phyloP scores from a whole-genome alignment of 2,329 filamentous ascomycete genomes.

The Metarhizium sp. region DNA sequence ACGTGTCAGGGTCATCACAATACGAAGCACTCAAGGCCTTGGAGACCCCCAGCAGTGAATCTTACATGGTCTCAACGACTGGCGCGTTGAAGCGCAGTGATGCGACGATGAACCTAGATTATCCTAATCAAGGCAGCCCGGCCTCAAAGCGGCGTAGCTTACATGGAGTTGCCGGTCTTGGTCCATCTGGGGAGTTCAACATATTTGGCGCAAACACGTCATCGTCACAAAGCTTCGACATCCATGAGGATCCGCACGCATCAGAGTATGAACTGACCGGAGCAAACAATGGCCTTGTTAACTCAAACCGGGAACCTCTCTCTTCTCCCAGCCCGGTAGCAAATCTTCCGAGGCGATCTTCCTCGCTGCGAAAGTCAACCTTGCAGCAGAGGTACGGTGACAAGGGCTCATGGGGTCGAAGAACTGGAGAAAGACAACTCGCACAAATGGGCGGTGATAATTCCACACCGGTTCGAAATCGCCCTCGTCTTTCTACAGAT shows the following conservation, averaged over 20 bases:
- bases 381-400: slow-evolving; percentile 74
- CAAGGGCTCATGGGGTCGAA: slow-evolving; percentile 52
- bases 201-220: slow-evolving; percentile 58
- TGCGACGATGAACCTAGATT: slow-evolving; percentile 79
- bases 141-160: slow-evolving; percentile 86
- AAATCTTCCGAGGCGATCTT: slow-evolving; percentile 57
- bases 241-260: slow-evolving; percentile 36
- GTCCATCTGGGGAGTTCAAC: slow-evolving; percentile 51
- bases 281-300: slow-evolving; percentile 10
- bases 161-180: slow-evolving; percentile 60
- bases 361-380: slow-evolving; percentile 77
- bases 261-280: slow-evolving; percentile 45
- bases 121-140: slow-evolving; percentile 68
- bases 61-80: slow-evolving; percentile 31
- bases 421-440: slow-evolving; percentile 47
- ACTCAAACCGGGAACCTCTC: slow-evolving; percentile 26
- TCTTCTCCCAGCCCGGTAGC: slow-evolving; percentile 37
- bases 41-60: slow-evolving; percentile 28
- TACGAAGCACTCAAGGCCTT: slow-evolving; percentile 40
- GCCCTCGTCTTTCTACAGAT: slow-evolving; percentile 70
- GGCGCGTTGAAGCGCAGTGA: slow-evolving; percentile 91
- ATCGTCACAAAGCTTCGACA: slow-evolving; percentile 38
- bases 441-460: slow-evolving; percentile 43
- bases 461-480: slow-evolving; percentile 48
- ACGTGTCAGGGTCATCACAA: slow-evolving; percentile 44